These are phyloP conservation scores for Verticillium albo-atrum DNA, from an alignment of 2,329 filamentous ascomycete species.

Conservation along the genomic window DNA sequence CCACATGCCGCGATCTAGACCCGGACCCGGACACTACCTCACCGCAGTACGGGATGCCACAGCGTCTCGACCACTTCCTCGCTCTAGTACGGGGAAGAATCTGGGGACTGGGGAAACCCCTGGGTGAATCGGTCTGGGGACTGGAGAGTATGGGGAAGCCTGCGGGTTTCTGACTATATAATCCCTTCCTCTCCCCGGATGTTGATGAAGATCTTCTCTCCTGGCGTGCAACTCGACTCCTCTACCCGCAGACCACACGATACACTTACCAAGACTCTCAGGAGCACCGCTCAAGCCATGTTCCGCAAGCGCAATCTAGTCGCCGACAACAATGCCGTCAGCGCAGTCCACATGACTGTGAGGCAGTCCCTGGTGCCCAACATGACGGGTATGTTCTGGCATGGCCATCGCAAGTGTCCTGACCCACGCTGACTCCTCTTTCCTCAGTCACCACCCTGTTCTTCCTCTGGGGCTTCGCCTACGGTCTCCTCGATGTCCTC, in stretches of 20 bases:
- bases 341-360: conserved; percentile 23
- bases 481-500: conserved; percentile 27
- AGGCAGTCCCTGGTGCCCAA: conserved; percentile 28
- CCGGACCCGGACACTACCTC: too few species aligned
- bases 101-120: neutral
- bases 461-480: conserved; percentile 47
- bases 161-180: neutral
- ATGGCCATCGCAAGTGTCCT: conserved; percentile 19
- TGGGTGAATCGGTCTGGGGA: neutral
- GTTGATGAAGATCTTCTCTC: neutral
- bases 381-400: conserved; percentile 13
- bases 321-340: conserved; percentile 25
- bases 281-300: conserved; percentile 13
- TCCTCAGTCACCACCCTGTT: conserved; percentile 39
- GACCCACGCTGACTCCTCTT: neutral
- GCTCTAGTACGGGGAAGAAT: neutral
- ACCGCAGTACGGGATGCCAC: too few species aligned
- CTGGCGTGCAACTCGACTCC: neutral
- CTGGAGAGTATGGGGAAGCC: neutral
- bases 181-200: neutral
- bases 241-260: neutral
- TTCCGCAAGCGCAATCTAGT: conserved; percentile 26
- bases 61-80: neutral
- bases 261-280: neutral
- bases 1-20: neutral